Percentiles rank a stretch among this genome's conserved stretches.
Evolutionary conservation across 2,329 filamentous ascomycete genomes (phyloP).

Genomic region (Fusarium sulawesiense): DNA sequence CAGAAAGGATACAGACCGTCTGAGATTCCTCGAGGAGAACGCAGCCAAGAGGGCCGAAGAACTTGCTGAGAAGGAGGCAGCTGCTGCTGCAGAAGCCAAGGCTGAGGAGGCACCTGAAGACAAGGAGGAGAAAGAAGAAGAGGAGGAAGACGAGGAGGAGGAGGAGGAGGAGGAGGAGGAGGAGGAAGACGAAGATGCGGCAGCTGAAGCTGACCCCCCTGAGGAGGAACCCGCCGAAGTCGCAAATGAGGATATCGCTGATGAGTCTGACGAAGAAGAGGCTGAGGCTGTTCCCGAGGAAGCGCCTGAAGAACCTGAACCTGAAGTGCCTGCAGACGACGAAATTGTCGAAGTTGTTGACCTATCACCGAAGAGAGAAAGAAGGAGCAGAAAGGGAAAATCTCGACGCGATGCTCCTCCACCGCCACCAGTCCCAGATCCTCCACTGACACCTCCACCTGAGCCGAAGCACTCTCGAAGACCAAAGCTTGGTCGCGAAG

Average conservation of each 20-base stretch:
- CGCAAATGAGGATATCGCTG: constrained; percentile 21
- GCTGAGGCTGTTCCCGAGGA: constrained; percentile 46
- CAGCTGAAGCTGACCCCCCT: constrained; percentile 13
- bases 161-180: not conserved
- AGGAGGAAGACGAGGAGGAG: constrained; percentile 1
- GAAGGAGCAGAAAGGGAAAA: constrained; percentile 58
- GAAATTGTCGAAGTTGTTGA: constrained; percentile 61
- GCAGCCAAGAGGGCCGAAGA: constrained; percentile 31
- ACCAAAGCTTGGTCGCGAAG: constrained; percentile 78
- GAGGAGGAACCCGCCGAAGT: constrained; percentile 40
- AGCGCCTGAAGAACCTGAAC: constrained; percentile 49
- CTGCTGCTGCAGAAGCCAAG: constrained; percentile 19
- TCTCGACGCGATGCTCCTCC: constrained; percentile 52
- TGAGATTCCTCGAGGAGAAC: constrained; percentile 36
- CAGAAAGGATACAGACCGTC: constrained; percentile 42
- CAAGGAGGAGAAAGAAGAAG: constrained; percentile 23
- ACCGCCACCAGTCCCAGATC: constrained; percentile 58
- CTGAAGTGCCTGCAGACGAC: constrained; percentile 27
- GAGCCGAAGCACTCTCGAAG: constrained; percentile 74
- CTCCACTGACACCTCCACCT: constrained; percentile 62
- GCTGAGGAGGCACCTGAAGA: constrained; percentile 7
- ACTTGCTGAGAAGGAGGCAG: constrained; percentile 41
- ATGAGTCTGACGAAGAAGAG: constrained; percentile 46
- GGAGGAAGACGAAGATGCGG: not conserved
- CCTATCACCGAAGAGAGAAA: constrained; percentile 58